Conservation (phyloP, 1,139 yeast genomes). For the Hemisphaericaspora subhashii region DNA sequence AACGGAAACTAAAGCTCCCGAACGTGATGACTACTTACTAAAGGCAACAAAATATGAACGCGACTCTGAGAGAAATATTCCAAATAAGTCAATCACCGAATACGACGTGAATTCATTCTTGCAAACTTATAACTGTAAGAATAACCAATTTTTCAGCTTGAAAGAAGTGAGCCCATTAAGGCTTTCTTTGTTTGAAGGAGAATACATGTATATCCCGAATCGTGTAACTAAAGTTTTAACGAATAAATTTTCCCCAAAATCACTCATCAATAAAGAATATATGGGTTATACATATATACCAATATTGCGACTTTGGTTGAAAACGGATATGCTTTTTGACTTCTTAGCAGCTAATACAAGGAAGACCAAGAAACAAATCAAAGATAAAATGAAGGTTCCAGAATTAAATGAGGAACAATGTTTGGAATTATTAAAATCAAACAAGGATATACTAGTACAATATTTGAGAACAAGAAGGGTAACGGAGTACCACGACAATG, state of each 20-base stretch:
- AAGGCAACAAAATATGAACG: constrained; percentile 1
- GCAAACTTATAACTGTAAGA: constrained; percentile 45
- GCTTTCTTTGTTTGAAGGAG: constrained; percentile 34
- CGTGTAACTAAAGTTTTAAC: constrained; percentile 26
- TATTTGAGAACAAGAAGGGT: background rate
- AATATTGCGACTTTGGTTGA: constrained; percentile 31
- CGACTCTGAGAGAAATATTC: constrained; percentile 6
- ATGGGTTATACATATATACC: constrained; percentile 32
- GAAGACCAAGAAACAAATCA: constrained; percentile 4
- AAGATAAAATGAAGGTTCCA: constrained; percentile 15
- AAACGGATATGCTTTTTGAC: constrained; percentile 17
- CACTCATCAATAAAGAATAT: constrained; percentile 25
- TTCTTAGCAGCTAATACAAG: constrained; percentile 16
- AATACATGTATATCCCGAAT: constrained; percentile 32
- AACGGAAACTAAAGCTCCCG: constrained; percentile 36
- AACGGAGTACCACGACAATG: background rate
- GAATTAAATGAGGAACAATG: constrained; percentile 32
- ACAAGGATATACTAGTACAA: constrained; percentile 20
- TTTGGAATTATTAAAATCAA: constrained; percentile 22
- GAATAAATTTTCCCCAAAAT: constrained; percentile 30
- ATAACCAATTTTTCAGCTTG: constrained; percentile 40
- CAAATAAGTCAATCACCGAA: constrained; percentile 15
- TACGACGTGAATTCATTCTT: constrained; percentile 20
- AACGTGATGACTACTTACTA: constrained; percentile 23
- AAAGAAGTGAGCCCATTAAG: constrained; percentile 33